phyloP scores from a whole-genome alignment of 2,329 filamentous ascomycete species.

The Parascedosporium putredinis region DNA sequence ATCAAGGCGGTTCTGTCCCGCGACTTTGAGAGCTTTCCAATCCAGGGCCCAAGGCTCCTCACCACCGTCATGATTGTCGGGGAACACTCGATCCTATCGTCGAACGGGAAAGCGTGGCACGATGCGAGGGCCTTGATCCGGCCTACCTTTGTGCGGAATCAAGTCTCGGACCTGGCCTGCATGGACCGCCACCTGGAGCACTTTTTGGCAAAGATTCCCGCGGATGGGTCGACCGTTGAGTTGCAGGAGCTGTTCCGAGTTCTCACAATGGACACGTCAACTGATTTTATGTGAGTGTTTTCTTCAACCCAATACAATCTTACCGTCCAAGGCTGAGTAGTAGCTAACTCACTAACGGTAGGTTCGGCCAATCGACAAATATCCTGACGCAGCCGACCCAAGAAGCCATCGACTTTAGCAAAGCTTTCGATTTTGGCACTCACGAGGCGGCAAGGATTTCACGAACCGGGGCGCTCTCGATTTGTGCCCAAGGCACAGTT shows the following conservation, averaged over 20 bases:
- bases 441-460: background rate
- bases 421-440: slow-evolving; percentile 30
- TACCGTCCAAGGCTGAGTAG: background rate
- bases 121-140: slow-evolving; percentile 67
- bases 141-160: slow-evolving; percentile 78
- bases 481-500: background rate
- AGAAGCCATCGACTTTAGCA: slow-evolving; percentile 31
- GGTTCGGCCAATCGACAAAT: slow-evolving; percentile 32
- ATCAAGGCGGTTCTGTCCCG: background rate
- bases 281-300: slow-evolving; percentile 62
- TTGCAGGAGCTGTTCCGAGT: slow-evolving; percentile 71
- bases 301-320: too few species aligned
- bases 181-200: slow-evolving; percentile 71
- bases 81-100: background rate
- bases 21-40: slow-evolving; percentile 2
- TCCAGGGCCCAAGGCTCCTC: background rate
- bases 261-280: slow-evolving; percentile 76
- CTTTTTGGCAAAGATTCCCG: slow-evolving; percentile 59
- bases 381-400: slow-evolving; percentile 24
- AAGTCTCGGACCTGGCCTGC: slow-evolving; percentile 68
- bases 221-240: slow-evolving; percentile 47
- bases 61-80: background rate
- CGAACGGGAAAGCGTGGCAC: slow-evolving; percentile 49
- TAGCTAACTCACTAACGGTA: slow-evolving; percentile 10
- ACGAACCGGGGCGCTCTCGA: background rate